Conservation (phyloP, 225 moss, liverwort and hornwort genomes). For the Marchantia polymorpha region DNA sequence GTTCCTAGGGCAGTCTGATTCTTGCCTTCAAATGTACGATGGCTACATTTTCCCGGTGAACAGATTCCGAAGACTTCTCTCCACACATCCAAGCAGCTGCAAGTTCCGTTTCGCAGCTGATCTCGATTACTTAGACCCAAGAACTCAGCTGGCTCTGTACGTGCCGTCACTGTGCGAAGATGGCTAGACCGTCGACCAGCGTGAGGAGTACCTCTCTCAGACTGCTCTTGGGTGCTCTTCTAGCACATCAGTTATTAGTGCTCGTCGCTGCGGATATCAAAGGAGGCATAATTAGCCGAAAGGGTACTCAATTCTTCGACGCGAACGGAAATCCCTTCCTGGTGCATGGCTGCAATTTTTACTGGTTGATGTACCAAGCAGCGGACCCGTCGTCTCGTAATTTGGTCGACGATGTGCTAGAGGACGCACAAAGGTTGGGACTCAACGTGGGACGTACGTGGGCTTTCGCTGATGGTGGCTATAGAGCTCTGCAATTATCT, state of each 20-base stretch:
- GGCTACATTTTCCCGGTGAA: background rate
- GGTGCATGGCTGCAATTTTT: constrained; percentile 69
- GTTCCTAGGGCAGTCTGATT: background rate
- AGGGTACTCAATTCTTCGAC: constrained; percentile 21
- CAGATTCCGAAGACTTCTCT: background rate
- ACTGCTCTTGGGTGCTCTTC: background rate
- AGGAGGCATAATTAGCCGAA: constrained; percentile 19
- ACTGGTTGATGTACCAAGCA: constrained; percentile 62
- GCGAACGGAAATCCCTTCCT: constrained; percentile 50
- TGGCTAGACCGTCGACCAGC: background rate
- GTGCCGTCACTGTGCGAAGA: background rate
- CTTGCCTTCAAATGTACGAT: background rate
- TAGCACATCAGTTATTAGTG: background rate
- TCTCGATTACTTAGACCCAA: background rate
- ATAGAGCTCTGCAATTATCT: constrained; percentile 53
- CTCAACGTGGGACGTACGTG: constrained; percentile 76
- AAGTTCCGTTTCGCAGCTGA: background rate
- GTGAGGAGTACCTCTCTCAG: background rate
- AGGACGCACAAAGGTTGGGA: constrained; percentile 52
- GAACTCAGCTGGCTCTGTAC: background rate
- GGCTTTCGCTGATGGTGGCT: constrained; percentile 62
- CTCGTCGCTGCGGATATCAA: background rate
- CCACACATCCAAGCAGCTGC: background rate
- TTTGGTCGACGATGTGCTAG: constrained; percentile 38
- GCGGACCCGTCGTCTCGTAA: constrained; percentile 43